Base-by-base conservation (phyloP, 2,329 filamentous ascomycete species). In the Rhytidhysteron rufulum region DNA sequence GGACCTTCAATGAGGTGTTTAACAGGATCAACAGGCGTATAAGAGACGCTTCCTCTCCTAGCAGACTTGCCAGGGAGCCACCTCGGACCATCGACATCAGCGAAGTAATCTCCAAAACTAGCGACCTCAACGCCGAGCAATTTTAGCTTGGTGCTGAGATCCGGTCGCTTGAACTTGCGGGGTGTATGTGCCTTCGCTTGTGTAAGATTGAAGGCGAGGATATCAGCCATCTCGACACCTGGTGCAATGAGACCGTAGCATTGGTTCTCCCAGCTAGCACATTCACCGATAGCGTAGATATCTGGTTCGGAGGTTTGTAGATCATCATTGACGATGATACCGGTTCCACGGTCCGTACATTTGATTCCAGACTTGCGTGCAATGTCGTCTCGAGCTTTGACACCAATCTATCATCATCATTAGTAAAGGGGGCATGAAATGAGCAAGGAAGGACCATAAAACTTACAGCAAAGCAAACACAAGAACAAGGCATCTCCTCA, bases 61-160 rank as follows among this genome's bases (percentile, higher is more conserved):
- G 65, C 59, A 32, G 68, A 67, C 45, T 75, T 77, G 3, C 75
- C 73, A 0, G 87, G 88, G n/a, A 91, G 69, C 34, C 82, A 75
- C 48, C 83, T 85, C 0, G 88, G 87, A 0, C 88, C 88, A 57
- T 95, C 86, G 21, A 86, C 74, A 54, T 95, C 89, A 0, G 89
- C 89, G 50, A 95, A 95, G 71, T 90, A 95, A 60, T 95, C 90
- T 0, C 90, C 89, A 58, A 95, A 95, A 57, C 86, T 93, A 15
- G 90, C 90, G 4, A 95, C 90, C 50, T 95, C 87, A 7, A 95
- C 88, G 0, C 89, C 89, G 0, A 95, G 74, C 0, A 95, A 72
- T 71, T 95, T 95, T 21, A 95, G 71, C 62, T 95, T 95, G 0
- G 89, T 95, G 71, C 89, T 95, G 30, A 95, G 72, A 62, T 95